Percentiles rank a stretch among this genome's conserved stretches.
Evolutionary conservation across 2,329 filamentous ascomycete species (phyloP).

Genomic region (Sodiomyces alkalinus): DNA sequence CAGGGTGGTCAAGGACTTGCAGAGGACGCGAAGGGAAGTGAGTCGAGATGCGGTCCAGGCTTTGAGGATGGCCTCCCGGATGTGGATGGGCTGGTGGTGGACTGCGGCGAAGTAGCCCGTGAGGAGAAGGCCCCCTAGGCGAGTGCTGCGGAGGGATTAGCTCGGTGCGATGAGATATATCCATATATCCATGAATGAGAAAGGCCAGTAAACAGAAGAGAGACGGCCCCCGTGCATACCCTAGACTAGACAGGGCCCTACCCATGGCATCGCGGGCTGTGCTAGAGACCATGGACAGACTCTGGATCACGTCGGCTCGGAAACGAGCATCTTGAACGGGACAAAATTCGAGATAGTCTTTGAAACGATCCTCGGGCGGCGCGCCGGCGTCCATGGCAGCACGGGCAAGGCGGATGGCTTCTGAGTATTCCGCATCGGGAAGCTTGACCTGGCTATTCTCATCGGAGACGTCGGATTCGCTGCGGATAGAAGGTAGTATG

Average conservation of each 20-base stretch:
- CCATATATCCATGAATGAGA: not conserved
- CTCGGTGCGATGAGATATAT: not conserved
- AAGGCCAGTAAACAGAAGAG: too few relatives aligned
- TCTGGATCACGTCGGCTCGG: constrained; percentile 28
- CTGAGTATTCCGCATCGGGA: constrained; percentile 32
- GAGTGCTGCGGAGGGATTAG: constrained; percentile 31
- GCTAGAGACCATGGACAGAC: constrained; percentile 20
- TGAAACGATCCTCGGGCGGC: constrained; percentile 27
- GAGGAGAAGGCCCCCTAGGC: constrained; percentile 45
- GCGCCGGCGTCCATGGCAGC: constrained; percentile 19
- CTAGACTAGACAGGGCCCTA: constrained; percentile 21
- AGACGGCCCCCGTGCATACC: too few relatives aligned
- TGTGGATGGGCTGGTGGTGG: constrained; percentile 40
- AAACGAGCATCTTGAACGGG: constrained; percentile 38
- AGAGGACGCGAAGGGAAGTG: constrained; percentile 35
- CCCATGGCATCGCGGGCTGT: constrained; percentile 20
- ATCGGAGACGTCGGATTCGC: constrained; percentile 22
- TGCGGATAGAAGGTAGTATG: constrained; percentile 43
- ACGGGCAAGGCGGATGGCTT: constrained; percentile 23
- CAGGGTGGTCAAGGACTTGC: constrained; percentile 38
- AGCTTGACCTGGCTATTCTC: constrained; percentile 26
- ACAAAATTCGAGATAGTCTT: constrained; percentile 36
- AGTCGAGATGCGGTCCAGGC: constrained; percentile 46
- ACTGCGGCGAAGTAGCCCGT: constrained; percentile 53
- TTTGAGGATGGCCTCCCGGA: constrained; percentile 46